Base-by-base conservation (phyloP, 495 filamentous ascomycete genomes). In the Polyplosphaeria fusca region DNA sequence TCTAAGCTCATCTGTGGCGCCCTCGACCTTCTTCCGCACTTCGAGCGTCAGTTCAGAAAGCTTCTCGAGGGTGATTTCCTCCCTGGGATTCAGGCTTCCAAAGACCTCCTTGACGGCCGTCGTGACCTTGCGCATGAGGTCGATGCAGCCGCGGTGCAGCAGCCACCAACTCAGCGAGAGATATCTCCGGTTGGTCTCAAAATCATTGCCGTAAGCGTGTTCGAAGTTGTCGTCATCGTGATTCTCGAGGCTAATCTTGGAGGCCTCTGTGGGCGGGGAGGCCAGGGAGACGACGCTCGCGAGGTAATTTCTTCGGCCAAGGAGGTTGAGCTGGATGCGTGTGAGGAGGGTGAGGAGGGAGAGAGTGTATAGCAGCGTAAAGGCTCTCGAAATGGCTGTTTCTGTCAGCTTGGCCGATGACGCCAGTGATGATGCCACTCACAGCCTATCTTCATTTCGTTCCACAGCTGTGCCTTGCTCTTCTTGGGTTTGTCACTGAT, bases 131-230 rank as follows among this genome's bases (percentile, higher is more conserved):
- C 81, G 75, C 82, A 87, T 85, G 51, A 97, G 73, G 41, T 86
- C 78, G 55, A 83, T 84, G 85, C 89, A 96, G 52, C 93, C 93
- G 32, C 84, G 82, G 73, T 97, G 89, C 38, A 99, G 78, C 20
- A 99, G 75, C 93, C 93, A 97, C 94, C 94, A 99, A 67, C 87
- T 92, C 71, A 97, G 95, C 47, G 89, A 90, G 30, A 99, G 79
- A 68, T 96, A 99, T 60, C 86, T 85, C 55, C 89, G 78, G 71
- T 98, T 97, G 32, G 91, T 93, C 63, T 95, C 90, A 60, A 93
- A 93, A 70, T 97, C 93, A 64, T 85, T 87, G 4, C 90, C 89
- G 68, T 94, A 87, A 5, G 86, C 82, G 59, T 88, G 85, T 32
- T 87, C 86, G 11, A 81, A 74, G 59, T 86, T 82, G 58, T 87